A percentile compares a stretch with the other conserved stretches of the same genome.
Conservation (phyloP, 2,329 filamentous ascomycete genomes). For the Setomelanomma holmii region DNA sequence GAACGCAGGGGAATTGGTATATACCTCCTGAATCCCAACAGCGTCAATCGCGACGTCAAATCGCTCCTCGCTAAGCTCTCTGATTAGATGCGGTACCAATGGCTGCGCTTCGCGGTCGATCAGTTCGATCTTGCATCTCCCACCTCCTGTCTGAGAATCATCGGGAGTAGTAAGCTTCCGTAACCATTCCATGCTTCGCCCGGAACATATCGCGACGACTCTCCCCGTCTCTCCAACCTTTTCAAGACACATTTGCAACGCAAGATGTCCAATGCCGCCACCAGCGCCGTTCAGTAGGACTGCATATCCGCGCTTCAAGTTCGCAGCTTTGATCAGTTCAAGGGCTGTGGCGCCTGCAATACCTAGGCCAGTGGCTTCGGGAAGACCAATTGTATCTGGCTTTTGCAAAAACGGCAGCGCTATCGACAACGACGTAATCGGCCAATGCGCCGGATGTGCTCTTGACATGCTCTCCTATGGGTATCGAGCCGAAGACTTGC, state of each 20-base stretch:
- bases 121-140: conserved; percentile 39
- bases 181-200: conserved; percentile 53
- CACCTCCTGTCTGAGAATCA: too few species aligned
- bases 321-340: conserved; percentile 44
- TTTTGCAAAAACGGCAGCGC: conserved; percentile 39
- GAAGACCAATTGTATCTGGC: conserved; percentile 37
- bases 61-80: conserved; percentile 2
- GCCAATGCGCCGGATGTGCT: conserved; percentile 51
- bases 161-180: too few species aligned
- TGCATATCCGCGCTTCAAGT: conserved; percentile 43
- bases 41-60: conserved; percentile 27
- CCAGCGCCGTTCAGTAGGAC: conserved; percentile 61
- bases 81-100: conserved; percentile 7
- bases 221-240: conserved; percentile 40
- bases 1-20: conserved; percentile 14
- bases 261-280: conserved; percentile 58
- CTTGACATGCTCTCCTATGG: conserved; percentile 42
- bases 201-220: conserved; percentile 58
- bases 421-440: conserved; percentile 50
- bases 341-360: conserved; percentile 52
- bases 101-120: conserved; percentile 17
- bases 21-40: conserved; percentile 20
- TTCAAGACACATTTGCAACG: conserved; percentile 55
- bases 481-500: conserved; percentile 51
- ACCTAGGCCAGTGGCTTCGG: conserved; percentile 50